phyloP scores from a whole-genome alignment of 176 grass and related monocot genomes.

The Pontederia crassipes region DNA sequence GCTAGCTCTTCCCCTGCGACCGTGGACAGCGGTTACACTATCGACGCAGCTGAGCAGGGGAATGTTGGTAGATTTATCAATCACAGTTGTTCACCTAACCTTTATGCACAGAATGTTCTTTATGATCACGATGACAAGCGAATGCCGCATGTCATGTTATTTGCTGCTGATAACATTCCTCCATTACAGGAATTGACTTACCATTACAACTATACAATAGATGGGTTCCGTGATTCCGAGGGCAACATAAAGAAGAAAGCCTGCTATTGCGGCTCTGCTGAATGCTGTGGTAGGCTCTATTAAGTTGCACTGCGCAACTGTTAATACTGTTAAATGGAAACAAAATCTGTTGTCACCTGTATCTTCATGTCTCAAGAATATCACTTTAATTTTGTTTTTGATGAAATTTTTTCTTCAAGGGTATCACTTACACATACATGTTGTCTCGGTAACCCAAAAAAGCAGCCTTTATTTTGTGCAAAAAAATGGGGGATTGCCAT shows the following conservation, averaged over 20 bases:
- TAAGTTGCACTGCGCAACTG: constrained; percentile 4
- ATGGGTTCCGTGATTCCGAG: constrained; percentile 19
- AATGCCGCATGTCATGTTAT: constrained; percentile 68
- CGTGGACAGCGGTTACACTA: constrained; percentile 42
- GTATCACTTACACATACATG: too few relatives aligned
- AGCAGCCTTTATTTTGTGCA: too few relatives aligned
- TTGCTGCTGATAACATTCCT: constrained; percentile 67
- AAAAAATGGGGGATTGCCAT: too few relatives aligned
- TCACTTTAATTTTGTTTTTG: too few relatives aligned
- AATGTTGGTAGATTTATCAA: constrained; percentile 81
- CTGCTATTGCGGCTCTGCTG: constrained; percentile 45
- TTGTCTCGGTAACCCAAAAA: too few relatives aligned
- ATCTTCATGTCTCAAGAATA: too few relatives aligned
- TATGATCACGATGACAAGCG: constrained; percentile 60
- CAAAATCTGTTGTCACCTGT: too few relatives aligned
- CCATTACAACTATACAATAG: constrained; percentile 55
- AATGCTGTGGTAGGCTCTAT: constrained; percentile 45
- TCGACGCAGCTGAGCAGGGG: constrained; percentile 51
- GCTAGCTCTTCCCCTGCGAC: constrained; percentile 9
- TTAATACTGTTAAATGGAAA: too few relatives aligned
- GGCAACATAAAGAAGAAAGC: constrained; percentile 32
- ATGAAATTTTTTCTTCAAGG: too few relatives aligned
- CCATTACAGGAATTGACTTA: constrained; percentile 70
- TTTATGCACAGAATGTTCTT: constrained; percentile 64
- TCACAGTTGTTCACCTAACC: constrained; percentile 68